Percentiles rank a stretch among this genome's conserved stretches.
phyloP scores from a whole-genome alignment of 805 yeast species.

The Teunomyces pallodes region DNA sequence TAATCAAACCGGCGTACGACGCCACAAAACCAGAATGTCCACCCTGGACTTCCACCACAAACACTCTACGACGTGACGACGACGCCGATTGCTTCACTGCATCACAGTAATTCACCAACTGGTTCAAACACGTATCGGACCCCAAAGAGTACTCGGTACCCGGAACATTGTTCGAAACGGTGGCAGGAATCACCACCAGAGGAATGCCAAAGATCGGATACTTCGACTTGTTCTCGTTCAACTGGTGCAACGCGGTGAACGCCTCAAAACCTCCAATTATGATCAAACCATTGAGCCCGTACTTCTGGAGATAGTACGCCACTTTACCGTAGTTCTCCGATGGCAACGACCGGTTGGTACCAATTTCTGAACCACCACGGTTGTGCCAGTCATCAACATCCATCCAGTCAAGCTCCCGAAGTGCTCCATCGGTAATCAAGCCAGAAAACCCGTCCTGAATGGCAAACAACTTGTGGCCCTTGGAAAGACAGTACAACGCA shows the following conservation, averaged over 20 bases:
- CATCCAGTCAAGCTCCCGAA: slow-evolving; percentile 61
- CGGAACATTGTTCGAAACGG: slow-evolving; percentile 77
- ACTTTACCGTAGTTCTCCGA: slow-evolving; percentile 66
- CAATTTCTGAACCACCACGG: slow-evolving; percentile 77
- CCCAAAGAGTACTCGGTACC: slow-evolving; percentile 80
- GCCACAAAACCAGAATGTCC: slow-evolving; percentile 83
- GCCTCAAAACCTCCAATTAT: slow-evolving; percentile 84
- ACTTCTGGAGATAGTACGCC: slow-evolving; percentile 70
- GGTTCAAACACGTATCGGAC: slow-evolving; percentile 71
- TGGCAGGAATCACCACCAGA: slow-evolving; percentile 75
- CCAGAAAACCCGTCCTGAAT: slow-evolving; percentile 77
- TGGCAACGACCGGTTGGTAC: slow-evolving; percentile 74
- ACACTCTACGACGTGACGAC: slow-evolving; percentile 73
- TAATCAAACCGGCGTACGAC: slow-evolving; percentile 61
- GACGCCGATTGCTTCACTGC: slow-evolving; percentile 78
- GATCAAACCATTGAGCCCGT: slow-evolving; percentile 65
- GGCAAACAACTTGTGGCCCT: slow-evolving; percentile 70
- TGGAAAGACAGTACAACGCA: slow-evolving; percentile 70
- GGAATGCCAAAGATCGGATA: slow-evolving; percentile 78
- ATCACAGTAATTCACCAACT: slow-evolving; percentile 71
- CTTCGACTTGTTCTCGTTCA: slow-evolving; percentile 55
- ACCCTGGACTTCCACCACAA: slow-evolving; percentile 82
- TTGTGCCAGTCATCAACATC: slow-evolving; percentile 73
- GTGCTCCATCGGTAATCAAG: slow-evolving; percentile 58
- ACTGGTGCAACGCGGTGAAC: slow-evolving; percentile 65